phyloP scores from a whole-genome alignment of 2,329 filamentous ascomycete species.

The Ceratocystis destructans region DNA sequence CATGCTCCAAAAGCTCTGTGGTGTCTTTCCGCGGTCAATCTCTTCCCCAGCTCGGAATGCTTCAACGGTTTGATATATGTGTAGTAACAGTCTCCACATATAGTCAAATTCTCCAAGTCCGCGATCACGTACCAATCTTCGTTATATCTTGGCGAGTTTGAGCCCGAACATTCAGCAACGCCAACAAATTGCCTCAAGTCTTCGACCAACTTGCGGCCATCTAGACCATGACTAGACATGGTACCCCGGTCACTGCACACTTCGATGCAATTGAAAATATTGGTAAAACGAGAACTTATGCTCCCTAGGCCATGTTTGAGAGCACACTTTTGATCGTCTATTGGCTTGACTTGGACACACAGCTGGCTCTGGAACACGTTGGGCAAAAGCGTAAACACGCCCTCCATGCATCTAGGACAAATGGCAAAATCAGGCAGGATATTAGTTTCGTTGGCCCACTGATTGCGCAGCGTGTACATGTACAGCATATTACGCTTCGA shows the following conservation, averaged over 20 bases:
- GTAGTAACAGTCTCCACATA: slow-evolving; percentile 78
- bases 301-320: slow-evolving; percentile 36
- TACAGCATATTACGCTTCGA: slow-evolving; percentile 34
- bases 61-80: slow-evolving; percentile 47
- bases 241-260: slow-evolving; percentile 31
- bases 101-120: slow-evolving; percentile 59
- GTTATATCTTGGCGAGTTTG: slow-evolving; percentile 53
- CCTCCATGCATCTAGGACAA: slow-evolving; percentile 59
- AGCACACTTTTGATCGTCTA: slow-evolving; percentile 36
- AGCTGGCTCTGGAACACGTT: slow-evolving; percentile 33
- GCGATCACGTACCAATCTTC: slow-evolving; percentile 67
- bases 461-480: slow-evolving; percentile 67
- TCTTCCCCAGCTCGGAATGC: slow-evolving; percentile 44
- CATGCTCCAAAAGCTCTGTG: slow-evolving; percentile 45
- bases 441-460: slow-evolving; percentile 40
- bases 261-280: slow-evolving; percentile 46
- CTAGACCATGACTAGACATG: slow-evolving; percentile 28
- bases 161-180: slow-evolving; percentile 31
- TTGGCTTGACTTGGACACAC: slow-evolving; percentile 41
- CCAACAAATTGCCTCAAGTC: slow-evolving; percentile 43
- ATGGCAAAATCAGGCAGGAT: slow-evolving; percentile 57
- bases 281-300: slow-evolving; percentile 44
- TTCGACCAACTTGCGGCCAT: slow-evolving; percentile 49
- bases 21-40: slow-evolving; percentile 49
- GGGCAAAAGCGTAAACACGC: slow-evolving; percentile 46